A percentile compares a stretch with the other conserved stretches of the same genome.
phyloP scores from a whole-genome alignment of 2,329 filamentous ascomycete species.

The Fusarium marasasianum region DNA sequence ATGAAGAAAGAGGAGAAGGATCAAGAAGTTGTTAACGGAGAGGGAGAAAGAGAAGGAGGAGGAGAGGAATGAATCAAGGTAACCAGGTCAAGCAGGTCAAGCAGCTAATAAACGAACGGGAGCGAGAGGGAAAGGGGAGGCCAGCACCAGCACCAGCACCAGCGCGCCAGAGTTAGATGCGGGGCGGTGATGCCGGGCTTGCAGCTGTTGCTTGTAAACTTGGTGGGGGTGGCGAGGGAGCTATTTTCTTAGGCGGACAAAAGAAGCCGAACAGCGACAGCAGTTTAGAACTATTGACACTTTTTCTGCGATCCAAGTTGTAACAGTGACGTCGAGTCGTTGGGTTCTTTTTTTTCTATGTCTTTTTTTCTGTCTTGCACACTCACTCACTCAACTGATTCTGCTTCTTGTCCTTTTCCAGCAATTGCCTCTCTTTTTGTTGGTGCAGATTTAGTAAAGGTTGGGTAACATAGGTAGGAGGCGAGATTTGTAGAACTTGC shows the following conservation, averaged over 20 bases:
- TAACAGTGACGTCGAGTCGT: constrained; percentile 26
- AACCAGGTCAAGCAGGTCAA: constrained; percentile 10
- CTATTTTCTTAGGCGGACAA: constrained; percentile 5
- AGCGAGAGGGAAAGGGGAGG: constrained; percentile 27
- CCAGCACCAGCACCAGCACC: not conserved
- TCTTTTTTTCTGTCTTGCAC: not conserved
- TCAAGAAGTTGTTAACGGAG: constrained; percentile 26
- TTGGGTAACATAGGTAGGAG: not conserved
- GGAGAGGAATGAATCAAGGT: constrained; percentile 34
- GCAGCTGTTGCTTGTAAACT: constrained; percentile 14
- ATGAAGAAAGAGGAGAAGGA: constrained; percentile 15
- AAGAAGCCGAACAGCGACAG: constrained; percentile 10
- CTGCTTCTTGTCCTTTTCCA: not conserved
- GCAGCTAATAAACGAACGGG: not conserved
- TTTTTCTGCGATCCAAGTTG: constrained; percentile 9
- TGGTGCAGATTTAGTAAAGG: not conserved
- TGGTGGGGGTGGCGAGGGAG: constrained; percentile 39
- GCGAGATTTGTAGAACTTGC: constrained; percentile 10
- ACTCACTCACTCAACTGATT: not conserved
- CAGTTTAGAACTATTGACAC: not conserved
- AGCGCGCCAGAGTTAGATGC: constrained; percentile 16
- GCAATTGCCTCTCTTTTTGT: constrained; percentile 8
- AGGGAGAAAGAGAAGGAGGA: not conserved
- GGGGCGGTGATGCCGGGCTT: constrained; percentile 36
- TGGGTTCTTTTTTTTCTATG: not conserved